phyloP scores from a whole-genome alignment of 148 eudicot genomes.

The Rheum nobile region DNA sequence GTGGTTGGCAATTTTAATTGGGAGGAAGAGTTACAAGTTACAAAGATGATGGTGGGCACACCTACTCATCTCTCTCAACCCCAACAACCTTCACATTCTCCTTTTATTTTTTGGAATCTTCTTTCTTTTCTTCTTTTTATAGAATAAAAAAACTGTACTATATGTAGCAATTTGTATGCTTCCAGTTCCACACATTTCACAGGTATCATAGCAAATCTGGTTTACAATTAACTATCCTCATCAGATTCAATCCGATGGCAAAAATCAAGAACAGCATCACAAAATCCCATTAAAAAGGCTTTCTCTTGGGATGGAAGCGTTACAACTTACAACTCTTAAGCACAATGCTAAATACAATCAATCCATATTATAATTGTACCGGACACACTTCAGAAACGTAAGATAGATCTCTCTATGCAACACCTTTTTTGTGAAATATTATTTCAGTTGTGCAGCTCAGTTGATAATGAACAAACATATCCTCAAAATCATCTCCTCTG shows the following conservation, averaged over 20 bases:
- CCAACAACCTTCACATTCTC: background rate
- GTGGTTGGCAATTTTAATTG: background rate
- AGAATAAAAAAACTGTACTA: background rate
- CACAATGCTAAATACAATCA: background rate
- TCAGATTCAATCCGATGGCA: background rate
- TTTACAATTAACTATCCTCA: background rate
- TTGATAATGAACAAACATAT: background rate
- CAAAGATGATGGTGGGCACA: slow-evolving; percentile 7
- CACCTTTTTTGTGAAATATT: background rate
- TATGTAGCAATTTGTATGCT: background rate
- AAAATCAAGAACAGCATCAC: background rate
- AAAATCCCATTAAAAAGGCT: background rate
- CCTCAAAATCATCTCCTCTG: background rate
- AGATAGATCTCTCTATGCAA: background rate
- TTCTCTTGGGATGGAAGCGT: background rate
- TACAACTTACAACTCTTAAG: background rate
- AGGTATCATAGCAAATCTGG: background rate
- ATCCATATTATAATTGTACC: background rate
- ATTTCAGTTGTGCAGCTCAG: background rate
- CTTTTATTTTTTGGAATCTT: no score
- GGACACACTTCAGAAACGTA: background rate
- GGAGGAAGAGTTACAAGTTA: background rate
- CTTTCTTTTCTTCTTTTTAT: no score
- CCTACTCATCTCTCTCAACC: background rate
- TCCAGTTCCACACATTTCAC: background rate